A percentile compares a stretch with the other conserved stretches of the same genome.
Evolutionary conservation across 2,329 filamentous ascomycete genomes (phyloP).

Genomic region (Botrytis byssoidea): DNA sequence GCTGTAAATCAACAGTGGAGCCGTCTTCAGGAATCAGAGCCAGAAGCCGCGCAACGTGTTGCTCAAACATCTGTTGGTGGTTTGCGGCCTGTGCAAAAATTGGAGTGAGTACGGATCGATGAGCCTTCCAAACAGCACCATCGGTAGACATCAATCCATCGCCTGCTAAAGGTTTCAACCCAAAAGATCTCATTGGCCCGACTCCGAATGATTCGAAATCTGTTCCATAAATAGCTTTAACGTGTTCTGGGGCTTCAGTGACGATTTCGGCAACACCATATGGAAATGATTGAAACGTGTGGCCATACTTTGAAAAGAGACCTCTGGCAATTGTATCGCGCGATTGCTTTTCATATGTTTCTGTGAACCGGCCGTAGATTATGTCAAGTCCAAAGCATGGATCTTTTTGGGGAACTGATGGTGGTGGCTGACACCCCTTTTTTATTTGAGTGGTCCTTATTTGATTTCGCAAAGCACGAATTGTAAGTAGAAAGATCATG

Average conservation of each 20-base stretch:
- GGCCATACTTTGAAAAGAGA: conserved; percentile 8
- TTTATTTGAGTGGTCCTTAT: not conserved
- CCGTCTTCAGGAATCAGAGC: conserved; percentile 13
- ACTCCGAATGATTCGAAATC: conserved; percentile 43
- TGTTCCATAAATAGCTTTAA: conserved; percentile 20
- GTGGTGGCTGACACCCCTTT: not conserved
- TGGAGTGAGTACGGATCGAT: conserved; percentile 1
- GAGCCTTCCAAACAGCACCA: conserved; percentile 10
- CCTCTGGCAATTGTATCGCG: not conserved
- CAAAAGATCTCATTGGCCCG: conserved; percentile 43
- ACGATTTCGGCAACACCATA: not conserved
- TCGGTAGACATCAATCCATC: not conserved
- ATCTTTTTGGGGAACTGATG: conserved; percentile 4
- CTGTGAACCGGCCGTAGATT: conserved; percentile 28
- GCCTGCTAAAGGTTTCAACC: conserved; percentile 36
- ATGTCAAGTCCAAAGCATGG: not conserved
- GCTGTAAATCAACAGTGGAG: conserved; percentile 16
- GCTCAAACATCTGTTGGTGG: not conserved
- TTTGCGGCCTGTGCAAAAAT: not conserved
- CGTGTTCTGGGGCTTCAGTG: conserved; percentile 26
- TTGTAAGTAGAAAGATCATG: not conserved
- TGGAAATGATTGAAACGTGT: conserved; percentile 5
- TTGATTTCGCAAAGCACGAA: not conserved
- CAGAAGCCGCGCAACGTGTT: conserved; percentile 1
- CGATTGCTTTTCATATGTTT: conserved; percentile 11